Base-by-base conservation (phyloP, 495 filamentous ascomycete species). In the Hyaloscypha bicolor region DNA sequence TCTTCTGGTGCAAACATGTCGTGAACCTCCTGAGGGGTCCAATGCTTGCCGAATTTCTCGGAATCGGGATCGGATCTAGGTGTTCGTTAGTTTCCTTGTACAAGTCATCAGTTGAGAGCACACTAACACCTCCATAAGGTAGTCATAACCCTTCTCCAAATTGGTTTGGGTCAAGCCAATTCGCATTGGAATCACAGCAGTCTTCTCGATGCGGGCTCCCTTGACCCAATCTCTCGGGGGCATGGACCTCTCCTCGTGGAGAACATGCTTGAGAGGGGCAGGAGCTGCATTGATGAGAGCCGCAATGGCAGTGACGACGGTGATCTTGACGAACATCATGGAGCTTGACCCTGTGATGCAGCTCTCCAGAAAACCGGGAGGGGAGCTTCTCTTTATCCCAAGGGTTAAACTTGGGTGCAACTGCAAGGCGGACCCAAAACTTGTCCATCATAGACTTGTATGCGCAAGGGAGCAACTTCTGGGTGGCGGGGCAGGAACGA, bases 151-250 rank as follows among this genome's bases (percentile, higher is more conserved):
- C 48, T 75, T 71, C 35, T 85, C 79, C 22, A 86, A 53, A 58
- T 85, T 86, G 33, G 73, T 76, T 71, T 87, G 85, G 6, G 74
- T 79, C 69, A 87, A 66, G 8, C 80, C 85, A 65, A 87, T 85
- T 30, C 81, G 77, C 37, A 87, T 79, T 4, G 83, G 82, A 5
- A 87, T 35, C 35, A 69, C 60, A 1, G 79, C 71, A 39, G 22
- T 60, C 6, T 57, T 64, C 31, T 71, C 65, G 3, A 73, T 61
- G 2, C 74, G 68, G 21, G 58, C 73, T 58, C 72, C 66, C 39
- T 66, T 65, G 64, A 55, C 45, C 70, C 70, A 72, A 56, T 79
- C 77, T 30, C 67, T 64, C 8, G 72, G 55, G 5, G 66, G 68
- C 22, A 53, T 33, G 12, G 69, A 55, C 25, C 79, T 74, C 67